Conservation (phyloP, 768 basidiomycete species). For the Naematelia encephala region DNA sequence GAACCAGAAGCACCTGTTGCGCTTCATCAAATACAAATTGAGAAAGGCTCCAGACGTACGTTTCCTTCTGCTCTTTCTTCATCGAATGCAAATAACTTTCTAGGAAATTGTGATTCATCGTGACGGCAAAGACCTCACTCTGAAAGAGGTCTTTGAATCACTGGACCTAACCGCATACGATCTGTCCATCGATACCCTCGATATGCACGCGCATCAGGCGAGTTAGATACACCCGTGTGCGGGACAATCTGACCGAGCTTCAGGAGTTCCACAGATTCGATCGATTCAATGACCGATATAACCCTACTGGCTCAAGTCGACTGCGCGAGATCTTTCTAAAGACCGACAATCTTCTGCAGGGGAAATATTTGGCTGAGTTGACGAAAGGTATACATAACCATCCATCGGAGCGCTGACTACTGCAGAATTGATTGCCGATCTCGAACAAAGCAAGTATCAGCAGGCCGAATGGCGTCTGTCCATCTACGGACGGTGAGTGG, state of each 20-base stretch:
- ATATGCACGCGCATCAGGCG: constrained; percentile 96
- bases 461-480: constrained; percentile 97
- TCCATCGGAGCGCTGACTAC: not conserved
- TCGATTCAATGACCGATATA: constrained; percentile 97
- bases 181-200: constrained; percentile 94
- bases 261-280: constrained; percentile 97
- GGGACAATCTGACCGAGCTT: not conserved
- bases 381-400: constrained; percentile 64
- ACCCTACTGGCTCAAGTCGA: constrained; percentile 87
- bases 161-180: constrained; percentile 94
- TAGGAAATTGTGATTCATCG: constrained; percentile 95
- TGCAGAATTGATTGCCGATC: constrained; percentile 91
- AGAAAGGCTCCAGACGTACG: constrained; percentile 47
- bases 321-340: constrained; percentile 96
- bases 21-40: constrained; percentile 85
- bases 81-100: not conserved
- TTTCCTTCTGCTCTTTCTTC: not conserved
- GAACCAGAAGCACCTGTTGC: constrained; percentile 98
- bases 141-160: constrained; percentile 93
- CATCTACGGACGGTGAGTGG: constrained; percentile 72
- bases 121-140: constrained; percentile 76
- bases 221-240: too few species aligned
- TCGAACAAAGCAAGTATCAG: constrained; percentile 99
- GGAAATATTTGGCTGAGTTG: constrained; percentile 88
- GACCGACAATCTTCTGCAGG: constrained; percentile 91